phyloP scores from a whole-genome alignment of 2,329 filamentous ascomycete genomes.

The Penicillium olsonii region DNA sequence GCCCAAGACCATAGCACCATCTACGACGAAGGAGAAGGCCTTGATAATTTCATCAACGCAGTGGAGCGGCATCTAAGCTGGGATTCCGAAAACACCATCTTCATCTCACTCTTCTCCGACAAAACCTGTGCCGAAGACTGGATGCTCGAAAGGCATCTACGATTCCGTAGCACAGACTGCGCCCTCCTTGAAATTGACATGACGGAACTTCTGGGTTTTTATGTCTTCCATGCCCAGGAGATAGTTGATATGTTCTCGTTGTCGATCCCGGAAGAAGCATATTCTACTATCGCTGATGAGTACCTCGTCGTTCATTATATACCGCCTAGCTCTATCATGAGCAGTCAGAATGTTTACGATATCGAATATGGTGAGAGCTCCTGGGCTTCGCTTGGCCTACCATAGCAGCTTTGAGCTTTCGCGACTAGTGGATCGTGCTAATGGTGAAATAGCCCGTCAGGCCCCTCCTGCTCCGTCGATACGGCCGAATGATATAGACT shows the following conservation, averaged over 20 bases:
- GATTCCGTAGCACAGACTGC: not conserved
- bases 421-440: not conserved
- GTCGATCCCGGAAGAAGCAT: not conserved
- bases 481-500: not conserved
- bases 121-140: not conserved
- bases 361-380: not conserved
- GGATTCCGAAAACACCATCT: not conserved
- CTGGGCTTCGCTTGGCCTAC: not conserved
- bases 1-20: not conserved
- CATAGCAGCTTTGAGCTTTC: not conserved
- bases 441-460: not conserved
- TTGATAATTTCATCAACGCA: not conserved
- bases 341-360: not conserved
- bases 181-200: not conserved
- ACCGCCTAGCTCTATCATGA: not conserved
- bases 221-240: not conserved
- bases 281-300: not conserved
- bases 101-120: not conserved
- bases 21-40: not conserved
- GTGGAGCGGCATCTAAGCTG: not conserved
- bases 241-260: not conserved
- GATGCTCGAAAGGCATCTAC: not conserved
- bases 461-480: not conserved
- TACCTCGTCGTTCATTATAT: slow-evolving; percentile 1
- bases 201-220: not conserved